Conservation (phyloP, 495 filamentous ascomycete genomes). For the Lophium mytilinum region DNA sequence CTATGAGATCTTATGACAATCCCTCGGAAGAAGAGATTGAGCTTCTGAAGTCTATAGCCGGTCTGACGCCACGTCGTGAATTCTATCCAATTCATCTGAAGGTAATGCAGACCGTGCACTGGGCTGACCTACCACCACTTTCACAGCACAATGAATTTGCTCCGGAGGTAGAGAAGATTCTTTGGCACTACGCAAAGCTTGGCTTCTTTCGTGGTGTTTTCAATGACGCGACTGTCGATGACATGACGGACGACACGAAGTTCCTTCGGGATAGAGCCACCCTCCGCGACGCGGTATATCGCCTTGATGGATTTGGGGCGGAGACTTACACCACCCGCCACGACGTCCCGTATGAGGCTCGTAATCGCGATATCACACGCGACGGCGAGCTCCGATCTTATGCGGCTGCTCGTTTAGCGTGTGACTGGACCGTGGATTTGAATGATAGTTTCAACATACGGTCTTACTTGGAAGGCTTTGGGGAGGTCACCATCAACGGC, state of each 20-base stretch:
- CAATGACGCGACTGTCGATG: not conserved
- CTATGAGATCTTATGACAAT: constrained; percentile 11
- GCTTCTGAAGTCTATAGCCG: not conserved
- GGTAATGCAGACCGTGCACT: constrained; percentile 12
- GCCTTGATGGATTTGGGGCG: constrained; percentile 45
- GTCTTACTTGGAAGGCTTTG: not conserved
- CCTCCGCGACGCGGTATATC: constrained; percentile 43
- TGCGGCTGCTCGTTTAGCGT: constrained; percentile 2
- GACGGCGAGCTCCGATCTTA: constrained; percentile 1
- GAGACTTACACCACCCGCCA: constrained; percentile 36
- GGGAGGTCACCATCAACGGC: not conserved
- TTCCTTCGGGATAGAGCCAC: constrained; percentile 36
- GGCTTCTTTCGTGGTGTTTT: not conserved
- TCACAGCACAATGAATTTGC: constrained; percentile 2
- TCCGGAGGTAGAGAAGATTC: not conserved
- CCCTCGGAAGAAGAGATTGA: not conserved
- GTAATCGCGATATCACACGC: constrained; percentile 1
- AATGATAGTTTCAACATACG: not conserved
- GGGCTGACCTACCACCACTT: not conserved
- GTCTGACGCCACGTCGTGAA: constrained; percentile 42
- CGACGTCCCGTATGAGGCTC: constrained; percentile 32
- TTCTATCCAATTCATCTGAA: constrained; percentile 46
- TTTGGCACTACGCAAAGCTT: not conserved
- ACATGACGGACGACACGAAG: not conserved
- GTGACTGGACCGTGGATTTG: not conserved